Evolutionary conservation across 345 rosid genomes (phyloP), one percentile per base, ranked within the genome.

Genomic region (Isatis tinctoria): DNA sequence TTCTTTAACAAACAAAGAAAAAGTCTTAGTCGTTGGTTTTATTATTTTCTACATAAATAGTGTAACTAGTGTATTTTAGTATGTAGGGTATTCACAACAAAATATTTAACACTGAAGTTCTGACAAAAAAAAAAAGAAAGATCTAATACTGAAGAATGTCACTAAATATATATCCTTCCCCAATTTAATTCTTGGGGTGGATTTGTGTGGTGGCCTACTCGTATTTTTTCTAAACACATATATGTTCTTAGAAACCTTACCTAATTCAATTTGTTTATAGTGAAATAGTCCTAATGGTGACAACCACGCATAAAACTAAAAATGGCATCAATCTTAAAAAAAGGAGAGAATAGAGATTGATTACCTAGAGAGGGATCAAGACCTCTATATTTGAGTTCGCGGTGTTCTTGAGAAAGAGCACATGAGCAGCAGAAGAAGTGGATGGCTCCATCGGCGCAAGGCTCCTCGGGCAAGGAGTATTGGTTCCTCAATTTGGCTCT

Each of bases 401-500:
- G 80, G 32, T 77, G 76, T 71, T 77, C 80, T 77, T 77, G 72
- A 47, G 60, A 54, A 54, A 77, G 67, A 37, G 80, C 76, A 70
- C 80, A 77, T 5, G 76, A 0, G 51, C 80, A 77, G 10, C 76
- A 77, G 67, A 77, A 77, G 67, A 43, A 56, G 60, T 70, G 76
- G 35, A 64, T 18, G 14, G 63, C 28, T 6, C 66, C 80, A 57
- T 77, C 80, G 8, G 76, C 4, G 24, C 80, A 70, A 37, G 80
- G 80, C 20, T 63, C 72, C 72, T 77, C 76, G 1, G 80, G 80
- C 48, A 77, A 77, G 12, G 76, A 57, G 60, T 69, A 77, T 37
- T 70, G 71, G 14, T 47, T 2, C 36, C 80, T 70, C 52, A 77
- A 6, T 48, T 77, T 77, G 40, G 75, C 60, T 58, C 76, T 63